Percentiles rank a stretch among this genome's conserved stretches.
These are phyloP conservation scores for Rhodotorula kratochvilovae DNA, from an alignment of 768 basidiomycete genomes.

Conservation along the genomic window DNA sequence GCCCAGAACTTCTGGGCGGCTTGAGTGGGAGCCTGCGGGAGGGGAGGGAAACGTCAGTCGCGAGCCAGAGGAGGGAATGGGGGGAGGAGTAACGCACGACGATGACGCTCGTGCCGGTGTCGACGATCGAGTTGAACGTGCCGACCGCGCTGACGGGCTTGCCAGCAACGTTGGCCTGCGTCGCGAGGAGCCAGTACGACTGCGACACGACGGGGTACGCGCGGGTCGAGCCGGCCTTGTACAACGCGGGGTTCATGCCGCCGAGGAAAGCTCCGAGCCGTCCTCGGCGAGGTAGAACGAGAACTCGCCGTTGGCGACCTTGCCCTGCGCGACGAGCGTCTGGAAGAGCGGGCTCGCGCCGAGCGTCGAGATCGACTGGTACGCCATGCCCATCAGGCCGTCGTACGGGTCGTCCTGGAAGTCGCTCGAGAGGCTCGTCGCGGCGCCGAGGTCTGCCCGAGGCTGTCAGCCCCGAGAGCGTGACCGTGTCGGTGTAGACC, in stretches of 20 bases:
- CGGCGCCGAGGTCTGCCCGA: conserved; percentile 53
- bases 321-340: conserved; percentile 31
- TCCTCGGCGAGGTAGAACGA: conserved; percentile 36
- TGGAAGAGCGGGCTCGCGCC: conserved; percentile 43
- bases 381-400: conserved; percentile 42
- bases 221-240: conserved; percentile 42
- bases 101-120: conserved; percentile 42
- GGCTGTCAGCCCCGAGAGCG: conserved; percentile 52
- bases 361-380: conserved; percentile 54
- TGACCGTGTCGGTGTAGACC: conserved; percentile 54
- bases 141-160: conserved; percentile 40
- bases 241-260: conserved; percentile 45
- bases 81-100: conserved; percentile 14
- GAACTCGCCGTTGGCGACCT: conserved; percentile 37
- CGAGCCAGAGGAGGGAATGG: background rate
- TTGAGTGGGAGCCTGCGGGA: conserved; percentile 47
- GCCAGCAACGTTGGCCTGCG: conserved; percentile 40
- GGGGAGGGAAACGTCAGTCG: background rate
- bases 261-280: conserved; percentile 47
- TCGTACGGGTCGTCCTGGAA: conserved; percentile 38
- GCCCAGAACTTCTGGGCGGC: conserved; percentile 45
- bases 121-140: conserved; percentile 43
- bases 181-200: conserved; percentile 46
- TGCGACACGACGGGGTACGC: conserved; percentile 47
- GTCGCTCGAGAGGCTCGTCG: conserved; percentile 43